phyloP scores from a whole-genome alignment of 805 yeast genomes.

The Wickerhamomyces ciferrii region DNA sequence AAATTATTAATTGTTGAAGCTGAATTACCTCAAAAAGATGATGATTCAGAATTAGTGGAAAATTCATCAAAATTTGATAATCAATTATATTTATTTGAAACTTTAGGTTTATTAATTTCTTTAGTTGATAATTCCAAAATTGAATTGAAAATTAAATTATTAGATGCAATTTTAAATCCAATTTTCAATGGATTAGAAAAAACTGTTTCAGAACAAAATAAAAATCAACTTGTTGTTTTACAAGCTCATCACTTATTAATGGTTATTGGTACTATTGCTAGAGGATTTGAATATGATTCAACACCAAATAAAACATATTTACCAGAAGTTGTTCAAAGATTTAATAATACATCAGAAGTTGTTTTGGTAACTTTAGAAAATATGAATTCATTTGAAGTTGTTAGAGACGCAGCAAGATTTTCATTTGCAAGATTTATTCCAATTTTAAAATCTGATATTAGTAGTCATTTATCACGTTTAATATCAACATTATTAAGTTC shows the following conservation, averaged over 20 bases:
- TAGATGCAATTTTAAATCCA: slow-evolving; percentile 70
- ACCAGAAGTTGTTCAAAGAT: slow-evolving; percentile 37
- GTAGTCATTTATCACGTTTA: slow-evolving; percentile 59
- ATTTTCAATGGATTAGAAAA: slow-evolving; percentile 66
- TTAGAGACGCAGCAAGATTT: slow-evolving; percentile 83
- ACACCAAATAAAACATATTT: slow-evolving; percentile 27
- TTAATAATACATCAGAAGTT: slow-evolving; percentile 73
- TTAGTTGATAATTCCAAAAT: slow-evolving; percentile 40
- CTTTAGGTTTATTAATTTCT: slow-evolving; percentile 73
- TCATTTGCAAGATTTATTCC: slow-evolving; percentile 85
- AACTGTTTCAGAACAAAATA: slow-evolving; percentile 43
- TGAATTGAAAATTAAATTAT: slow-evolving; percentile 33
- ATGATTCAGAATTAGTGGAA: slow-evolving; percentile 48
- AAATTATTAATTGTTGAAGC: slow-evolving; percentile 59
- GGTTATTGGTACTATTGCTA: slow-evolving; percentile 85
- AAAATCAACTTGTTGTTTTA: slow-evolving; percentile 42
- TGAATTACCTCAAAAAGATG: slow-evolving; percentile 38
- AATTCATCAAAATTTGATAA: slow-evolving; percentile 59
- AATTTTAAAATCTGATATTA: slow-evolving; percentile 48
- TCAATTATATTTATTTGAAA: slow-evolving; percentile 81
- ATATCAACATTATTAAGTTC: slow-evolving; percentile 59
- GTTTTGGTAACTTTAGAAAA: slow-evolving; percentile 79
- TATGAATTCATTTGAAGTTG: slow-evolving; percentile 56
- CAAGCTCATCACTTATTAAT: slow-evolving; percentile 84
- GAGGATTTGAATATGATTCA: slow-evolving; percentile 57